Base-by-base conservation (phyloP, 129 eudicot genomes). In the Artemisia tridentata region DNA sequence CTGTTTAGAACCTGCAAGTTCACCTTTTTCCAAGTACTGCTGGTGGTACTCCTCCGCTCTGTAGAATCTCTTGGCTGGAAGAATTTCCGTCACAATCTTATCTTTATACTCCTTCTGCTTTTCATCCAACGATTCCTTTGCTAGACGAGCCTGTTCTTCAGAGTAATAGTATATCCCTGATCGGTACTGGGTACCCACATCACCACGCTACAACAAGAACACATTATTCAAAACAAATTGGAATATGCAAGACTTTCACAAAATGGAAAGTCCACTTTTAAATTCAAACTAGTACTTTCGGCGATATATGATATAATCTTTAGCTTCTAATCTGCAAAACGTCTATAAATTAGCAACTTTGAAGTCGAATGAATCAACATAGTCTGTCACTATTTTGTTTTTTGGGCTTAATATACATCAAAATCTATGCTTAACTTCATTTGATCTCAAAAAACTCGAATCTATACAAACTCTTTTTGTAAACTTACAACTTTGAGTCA, bases 41-140 rank as follows among this genome's bases (percentile, higher is more conserved):
- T 91, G 97, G 82, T 91, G 97, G 68, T 88, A 91, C 74, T 88
- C 97, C 74, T 91, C 97, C 6, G 97, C 97, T 57, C 88, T 74
- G 76, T 91, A 91, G 71, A 91, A 91, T 69, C 65, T 86, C 81
- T 89, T 92, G 27, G 95, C 98, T 0, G 96, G 98, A 65, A 92
- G 95, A 81, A 92, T 85, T 77, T 92, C 98, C 0, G 96, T 91
- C 60, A 91, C 90, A 27, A 84, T 88, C 52, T 68, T 63, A 13
- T 74, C 69, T 25, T 76, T 77, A 9, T 74, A 45, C 45, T 62
- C 81, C 43, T 71, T 76, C 70, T 92, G 95, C 71, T 83, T 85
- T 51, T 71, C 88, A 25, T 89, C 91, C 82, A 81, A 8, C 3
- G 95, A 89, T 65, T 86, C 95, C 18, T 23, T 69, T 0, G 96